Evolutionary conservation across 1,284 basidiomycete genomes (phyloP).

Genomic region (Boletus calvinii): DNA sequence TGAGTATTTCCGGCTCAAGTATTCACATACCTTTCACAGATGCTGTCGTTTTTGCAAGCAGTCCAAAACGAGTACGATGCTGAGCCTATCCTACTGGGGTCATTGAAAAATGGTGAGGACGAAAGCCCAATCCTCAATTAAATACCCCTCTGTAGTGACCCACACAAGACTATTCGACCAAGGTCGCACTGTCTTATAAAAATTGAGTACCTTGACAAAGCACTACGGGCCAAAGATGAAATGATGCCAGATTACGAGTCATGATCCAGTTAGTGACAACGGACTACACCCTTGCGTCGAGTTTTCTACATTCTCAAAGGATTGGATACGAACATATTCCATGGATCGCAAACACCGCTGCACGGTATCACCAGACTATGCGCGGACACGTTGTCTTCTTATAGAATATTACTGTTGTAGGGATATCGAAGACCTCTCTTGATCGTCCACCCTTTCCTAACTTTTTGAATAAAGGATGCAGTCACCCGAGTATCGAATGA

Average conservation of each 20-base stretch:
- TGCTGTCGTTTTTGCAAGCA: slow-evolving; percentile 53
- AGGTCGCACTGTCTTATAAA: not conserved
- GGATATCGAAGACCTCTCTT: too few relatives aligned
- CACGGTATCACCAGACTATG: not conserved
- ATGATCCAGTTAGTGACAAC: too few relatives aligned
- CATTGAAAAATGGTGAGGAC: not conserved
- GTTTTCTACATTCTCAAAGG: not conserved
- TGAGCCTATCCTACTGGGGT: not conserved
- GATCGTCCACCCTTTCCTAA: not conserved
- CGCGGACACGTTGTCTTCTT: not conserved
- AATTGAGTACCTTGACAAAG: not conserved
- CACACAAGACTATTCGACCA: not conserved
- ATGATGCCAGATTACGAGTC: not conserved
- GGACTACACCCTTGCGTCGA: not conserved
- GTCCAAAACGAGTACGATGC: slow-evolving; percentile 47
- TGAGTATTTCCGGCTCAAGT: not conserved
- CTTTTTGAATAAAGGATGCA: not conserved
- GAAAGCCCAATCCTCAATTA: not conserved
- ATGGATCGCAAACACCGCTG: not conserved
- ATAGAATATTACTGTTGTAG: not conserved
- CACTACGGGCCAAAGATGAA: not conserved
- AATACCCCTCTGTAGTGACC: not conserved
- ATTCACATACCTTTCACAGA: slow-evolving; percentile 36
- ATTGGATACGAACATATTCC: not conserved
- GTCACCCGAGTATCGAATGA: not conserved